These are phyloP conservation scores for Naematelia encephala DNA, from an alignment of 768 basidiomycete genomes.

Conservation along the genomic window DNA sequence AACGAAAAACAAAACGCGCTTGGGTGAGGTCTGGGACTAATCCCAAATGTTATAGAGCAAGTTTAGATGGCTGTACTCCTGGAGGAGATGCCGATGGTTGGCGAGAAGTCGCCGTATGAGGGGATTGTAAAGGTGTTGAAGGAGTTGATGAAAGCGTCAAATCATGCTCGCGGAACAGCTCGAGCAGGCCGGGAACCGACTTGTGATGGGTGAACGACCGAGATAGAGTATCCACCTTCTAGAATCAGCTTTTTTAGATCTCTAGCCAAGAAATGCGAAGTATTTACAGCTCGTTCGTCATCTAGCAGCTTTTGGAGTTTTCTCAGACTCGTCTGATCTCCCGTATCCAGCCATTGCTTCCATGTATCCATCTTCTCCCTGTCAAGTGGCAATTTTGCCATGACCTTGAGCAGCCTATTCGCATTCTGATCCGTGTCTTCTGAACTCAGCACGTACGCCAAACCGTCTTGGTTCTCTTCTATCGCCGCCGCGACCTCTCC, in stretches of 20 bases:
- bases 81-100: not conserved
- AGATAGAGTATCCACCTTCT: slow-evolving; percentile 12
- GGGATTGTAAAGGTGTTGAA: slow-evolving; percentile 1
- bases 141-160: slow-evolving; percentile 2
- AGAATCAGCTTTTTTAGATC: slow-evolving; percentile 1
- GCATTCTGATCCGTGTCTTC: slow-evolving; percentile 12
- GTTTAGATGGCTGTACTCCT: not conserved
- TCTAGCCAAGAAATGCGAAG: not conserved
- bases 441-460: not conserved
- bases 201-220: slow-evolving; percentile 14
- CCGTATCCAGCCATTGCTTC: slow-evolving; percentile 26
- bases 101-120: not conserved
- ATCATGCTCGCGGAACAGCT: slow-evolving; percentile 7
- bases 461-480: not conserved
- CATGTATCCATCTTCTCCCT: slow-evolving; percentile 35
- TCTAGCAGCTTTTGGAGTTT: slow-evolving; percentile 14
- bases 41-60: slow-evolving; percentile 2
- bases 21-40: too few species aligned
- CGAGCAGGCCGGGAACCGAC: slow-evolving; percentile 6
- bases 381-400: slow-evolving; percentile 29
- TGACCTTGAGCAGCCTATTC: slow-evolving; percentile 9
- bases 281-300: slow-evolving; percentile 23
- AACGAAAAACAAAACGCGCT: too few species aligned
- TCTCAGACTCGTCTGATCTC: not conserved
- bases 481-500: not conserved